Conservation (phyloP, 2,329 filamentous ascomycete genomes). For the Xylaria sp. region DNA sequence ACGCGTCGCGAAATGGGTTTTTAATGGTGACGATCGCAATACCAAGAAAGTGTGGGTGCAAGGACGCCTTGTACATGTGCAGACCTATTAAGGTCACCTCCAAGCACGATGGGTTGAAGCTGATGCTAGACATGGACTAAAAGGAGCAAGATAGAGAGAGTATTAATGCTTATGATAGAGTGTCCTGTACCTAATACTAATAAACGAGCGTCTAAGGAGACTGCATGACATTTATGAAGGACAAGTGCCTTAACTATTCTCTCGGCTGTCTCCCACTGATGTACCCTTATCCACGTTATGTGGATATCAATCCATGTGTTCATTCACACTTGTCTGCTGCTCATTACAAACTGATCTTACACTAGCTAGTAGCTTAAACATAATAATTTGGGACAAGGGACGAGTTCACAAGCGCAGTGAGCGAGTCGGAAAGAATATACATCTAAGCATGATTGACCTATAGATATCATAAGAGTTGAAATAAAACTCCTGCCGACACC, state of each 20-base stretch:
- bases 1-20: conserved; percentile 91
- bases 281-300: not conserved
- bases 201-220: not conserved
- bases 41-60: conserved; percentile 89
- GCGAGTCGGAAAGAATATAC: not conserved
- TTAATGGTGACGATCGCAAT: conserved; percentile 91
- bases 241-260: not conserved
- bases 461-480: not conserved
- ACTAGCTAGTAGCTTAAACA: not conserved
- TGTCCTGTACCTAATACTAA: conserved; percentile 1
- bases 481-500: not conserved
- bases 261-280: not conserved
- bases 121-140: not conserved
- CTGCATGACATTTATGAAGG: not conserved
- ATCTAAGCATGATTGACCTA: not conserved
- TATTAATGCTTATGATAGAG: not conserved
- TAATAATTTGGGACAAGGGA: not conserved
- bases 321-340: not conserved
- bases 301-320: not conserved
- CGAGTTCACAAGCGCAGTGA: not conserved
- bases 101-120: not conserved
- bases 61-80: conserved; percentile 80
- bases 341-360: not conserved
- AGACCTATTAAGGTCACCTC: conserved; percentile 31
- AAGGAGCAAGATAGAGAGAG: conserved; percentile 7